These are phyloP conservation scores for Hymenoscyphus salicellus DNA, from an alignment of 2,329 filamentous ascomycete species.

Conservation along the genomic window DNA sequence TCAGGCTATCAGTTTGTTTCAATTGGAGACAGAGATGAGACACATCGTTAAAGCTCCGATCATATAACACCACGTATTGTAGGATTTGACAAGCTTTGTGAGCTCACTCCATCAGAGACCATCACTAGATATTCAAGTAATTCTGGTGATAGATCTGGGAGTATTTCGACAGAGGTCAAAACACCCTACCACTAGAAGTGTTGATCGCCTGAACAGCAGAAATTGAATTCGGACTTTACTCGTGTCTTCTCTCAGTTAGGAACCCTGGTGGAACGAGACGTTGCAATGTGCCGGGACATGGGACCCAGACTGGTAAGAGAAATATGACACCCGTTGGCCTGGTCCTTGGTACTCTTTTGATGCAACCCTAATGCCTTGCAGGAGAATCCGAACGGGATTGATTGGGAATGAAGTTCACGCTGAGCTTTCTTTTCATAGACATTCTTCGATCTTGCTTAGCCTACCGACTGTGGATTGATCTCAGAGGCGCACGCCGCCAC, in stretches of 20 bases:
- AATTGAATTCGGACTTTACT: neutral
- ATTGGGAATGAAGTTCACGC: neutral
- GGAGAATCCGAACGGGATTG: neutral
- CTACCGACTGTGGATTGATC: neutral
- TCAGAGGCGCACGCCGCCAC: neutral
- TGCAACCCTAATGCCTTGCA: neutral
- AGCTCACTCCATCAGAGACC: neutral
- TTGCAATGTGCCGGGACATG: neutral
- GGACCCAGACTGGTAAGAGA: neutral
- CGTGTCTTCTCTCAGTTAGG: neutral
- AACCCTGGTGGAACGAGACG: neutral
- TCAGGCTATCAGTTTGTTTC: neutral
- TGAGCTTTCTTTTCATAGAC: neutral
- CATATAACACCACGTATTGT: neutral
- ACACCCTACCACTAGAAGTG: neutral
- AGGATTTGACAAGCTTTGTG: neutral
- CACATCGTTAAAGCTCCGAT: neutral
- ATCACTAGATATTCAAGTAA: neutral
- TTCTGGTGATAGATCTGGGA: neutral
- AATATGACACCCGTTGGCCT: constrained; percentile 6
- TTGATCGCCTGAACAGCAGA: neutral
- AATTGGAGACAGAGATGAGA: neutral
- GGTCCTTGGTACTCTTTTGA: constrained; percentile 5
- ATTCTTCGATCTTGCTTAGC: neutral
- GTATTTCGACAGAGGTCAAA: neutral